Percentiles rank a stretch among this genome's conserved stretches.
phyloP scores from a whole-genome alignment of 305 asterid species.

The Fraxinus nigra region DNA sequence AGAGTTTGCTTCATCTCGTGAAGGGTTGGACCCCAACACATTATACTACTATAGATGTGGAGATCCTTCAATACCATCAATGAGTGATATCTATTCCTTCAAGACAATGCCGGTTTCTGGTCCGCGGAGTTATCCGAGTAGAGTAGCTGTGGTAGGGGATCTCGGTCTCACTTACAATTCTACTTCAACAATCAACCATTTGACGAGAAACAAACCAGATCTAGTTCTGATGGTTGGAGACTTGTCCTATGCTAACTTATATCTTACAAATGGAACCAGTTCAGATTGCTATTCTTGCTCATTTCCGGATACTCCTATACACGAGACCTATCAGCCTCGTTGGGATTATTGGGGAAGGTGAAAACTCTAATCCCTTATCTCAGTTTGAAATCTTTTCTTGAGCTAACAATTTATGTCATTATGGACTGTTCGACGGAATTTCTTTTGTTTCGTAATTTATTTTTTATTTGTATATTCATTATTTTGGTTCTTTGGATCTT shows the following conservation, averaged over 20 bases:
- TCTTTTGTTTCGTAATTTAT: not conserved
- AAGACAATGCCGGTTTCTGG: conserved; percentile 79
- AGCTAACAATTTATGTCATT: not conserved
- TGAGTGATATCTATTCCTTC: conserved; percentile 63
- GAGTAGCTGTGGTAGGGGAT: conserved; percentile 81
- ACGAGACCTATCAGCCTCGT: conserved; percentile 95
- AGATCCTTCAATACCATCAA: conserved; percentile 67
- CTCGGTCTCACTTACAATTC: conserved; percentile 92
- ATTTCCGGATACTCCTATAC: conserved; percentile 76
- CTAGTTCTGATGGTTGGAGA: conserved; percentile 77
- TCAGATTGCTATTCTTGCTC: conserved; percentile 91
- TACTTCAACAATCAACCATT: conserved; percentile 71
- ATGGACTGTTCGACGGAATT: not conserved
- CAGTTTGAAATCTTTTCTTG: not conserved
- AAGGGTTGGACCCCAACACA: conserved; percentile 65
- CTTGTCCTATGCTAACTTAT: conserved; percentile 74
- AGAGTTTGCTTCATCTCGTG: conserved; percentile 11
- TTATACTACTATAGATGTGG: conserved; percentile 77
- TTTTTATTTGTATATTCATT: not conserved
- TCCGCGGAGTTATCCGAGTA: conserved; percentile 55
- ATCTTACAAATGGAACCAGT: conserved; percentile 86
- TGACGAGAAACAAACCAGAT: conserved; percentile 67
- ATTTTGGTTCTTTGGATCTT: not conserved
- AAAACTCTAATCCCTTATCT: not conserved
- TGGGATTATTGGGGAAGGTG: conserved; percentile 99